Conservation (phyloP, 768 basidiomycete species). For the Phaeotremella fagi region DNA sequence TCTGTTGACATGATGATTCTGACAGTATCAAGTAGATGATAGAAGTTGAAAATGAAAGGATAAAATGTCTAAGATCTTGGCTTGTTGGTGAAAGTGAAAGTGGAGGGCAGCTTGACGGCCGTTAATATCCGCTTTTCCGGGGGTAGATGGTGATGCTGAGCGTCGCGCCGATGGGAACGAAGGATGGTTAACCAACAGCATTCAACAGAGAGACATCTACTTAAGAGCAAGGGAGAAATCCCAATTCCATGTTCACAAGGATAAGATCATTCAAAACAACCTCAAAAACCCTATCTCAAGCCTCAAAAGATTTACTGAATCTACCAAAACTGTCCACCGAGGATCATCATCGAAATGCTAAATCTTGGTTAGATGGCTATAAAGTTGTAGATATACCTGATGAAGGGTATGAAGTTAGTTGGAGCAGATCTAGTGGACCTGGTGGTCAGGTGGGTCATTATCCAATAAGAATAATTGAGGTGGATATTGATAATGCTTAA, state of each 20-base stretch:
- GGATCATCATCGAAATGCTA: constrained; percentile 19
- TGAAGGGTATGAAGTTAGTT: constrained; percentile 23
- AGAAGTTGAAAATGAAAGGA: background rate
- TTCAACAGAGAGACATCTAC: no score
- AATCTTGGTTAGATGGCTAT: constrained; percentile 30
- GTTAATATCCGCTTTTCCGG: no score
- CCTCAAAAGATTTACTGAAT: background rate
- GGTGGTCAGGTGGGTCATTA: constrained; percentile 42
- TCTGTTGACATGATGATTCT: constrained; percentile 62
- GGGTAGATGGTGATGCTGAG: no score
- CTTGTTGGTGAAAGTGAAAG: no score
- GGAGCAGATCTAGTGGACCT: constrained; percentile 39
- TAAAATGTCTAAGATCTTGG: background rate
- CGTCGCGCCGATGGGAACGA: no score
- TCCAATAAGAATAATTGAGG: background rate
- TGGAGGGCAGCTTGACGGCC: no score
- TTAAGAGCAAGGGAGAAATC: no score
- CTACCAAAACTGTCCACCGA: constrained; percentile 5
- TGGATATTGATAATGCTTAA: background rate
- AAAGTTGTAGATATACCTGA: constrained; percentile 33
- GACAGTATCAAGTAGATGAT: background rate
- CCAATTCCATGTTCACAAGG: no score
- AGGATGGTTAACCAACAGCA: no score
- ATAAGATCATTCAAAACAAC: background rate
- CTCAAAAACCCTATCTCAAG: background rate